Evolutionary conservation across 768 basidiomycete species (phyloP).

Genomic region (Boletus huronensis): DNA sequence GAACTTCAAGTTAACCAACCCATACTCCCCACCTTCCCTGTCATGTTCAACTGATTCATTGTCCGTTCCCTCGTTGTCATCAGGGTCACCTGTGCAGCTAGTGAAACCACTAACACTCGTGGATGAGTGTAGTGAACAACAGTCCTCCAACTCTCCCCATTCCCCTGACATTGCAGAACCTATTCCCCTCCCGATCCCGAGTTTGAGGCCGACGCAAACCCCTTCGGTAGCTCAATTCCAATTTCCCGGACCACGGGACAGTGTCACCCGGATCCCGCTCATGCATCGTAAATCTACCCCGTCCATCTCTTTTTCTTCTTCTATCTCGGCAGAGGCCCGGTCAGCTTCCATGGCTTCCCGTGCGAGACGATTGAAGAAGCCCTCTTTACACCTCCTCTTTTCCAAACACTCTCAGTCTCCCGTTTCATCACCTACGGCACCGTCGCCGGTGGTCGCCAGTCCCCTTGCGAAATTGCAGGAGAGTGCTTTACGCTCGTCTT

Average conservation of each 20-base stretch:
- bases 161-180: conserved; percentile 32
- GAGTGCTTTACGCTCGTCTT: conserved; percentile 23
- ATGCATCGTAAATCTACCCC: conserved; percentile 37
- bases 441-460: conserved; percentile 21
- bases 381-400: conserved; percentile 67
- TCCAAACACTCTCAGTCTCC: conserved; percentile 59
- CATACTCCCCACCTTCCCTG: conserved; percentile 43
- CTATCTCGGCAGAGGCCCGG: conserved; percentile 33
- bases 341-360: conserved; percentile 34
- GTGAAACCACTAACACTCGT: conserved; percentile 38
- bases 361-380: conserved; percentile 51
- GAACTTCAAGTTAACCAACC: conserved; percentile 26
- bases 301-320: conserved; percentile 32
- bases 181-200: conserved; percentile 23
- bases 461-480: conserved; percentile 16
- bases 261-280: conserved; percentile 28
- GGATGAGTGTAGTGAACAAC: conserved; percentile 29
- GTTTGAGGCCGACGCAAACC: conserved; percentile 19
- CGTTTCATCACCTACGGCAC: conserved; percentile 31
- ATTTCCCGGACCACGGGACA: conserved; percentile 43
- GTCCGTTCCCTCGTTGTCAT: conserved; percentile 51
- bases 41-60: conserved; percentile 62
- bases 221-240: conserved; percentile 33
- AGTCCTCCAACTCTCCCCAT: conserved; percentile 23
- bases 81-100: conserved; percentile 34